A percentile compares a stretch with the other conserved stretches of the same genome.
Evolutionary conservation across 345 rosid species (phyloP).

Genomic region (Linum tenue): DNA sequence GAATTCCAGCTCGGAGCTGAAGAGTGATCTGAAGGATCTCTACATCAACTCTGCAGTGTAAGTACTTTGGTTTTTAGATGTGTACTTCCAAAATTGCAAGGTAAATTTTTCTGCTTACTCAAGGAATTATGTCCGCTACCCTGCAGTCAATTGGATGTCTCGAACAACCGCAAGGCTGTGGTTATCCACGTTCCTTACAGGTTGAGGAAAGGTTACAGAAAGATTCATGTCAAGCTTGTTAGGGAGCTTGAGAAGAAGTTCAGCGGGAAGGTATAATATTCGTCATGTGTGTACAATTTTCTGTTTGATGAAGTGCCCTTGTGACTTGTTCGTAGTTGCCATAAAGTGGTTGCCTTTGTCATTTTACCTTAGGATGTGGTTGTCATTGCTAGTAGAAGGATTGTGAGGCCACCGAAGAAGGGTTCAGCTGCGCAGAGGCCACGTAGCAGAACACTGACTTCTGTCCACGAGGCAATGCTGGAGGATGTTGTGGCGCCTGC

Average conservation of each 20-base stretch:
- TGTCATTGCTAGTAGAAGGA: conserved; percentile 64
- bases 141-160: conserved; percentile 61
- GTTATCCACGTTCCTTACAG: conserved; percentile 72
- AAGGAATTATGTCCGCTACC: not conserved
- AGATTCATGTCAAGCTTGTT: conserved; percentile 75
- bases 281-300: too few relatives aligned
- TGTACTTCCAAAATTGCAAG: not conserved
- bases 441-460: conserved; percentile 66
- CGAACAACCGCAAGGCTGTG: conserved; percentile 72
- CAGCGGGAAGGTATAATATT: conserved; percentile 76
- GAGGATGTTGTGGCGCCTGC: conserved; percentile 83
- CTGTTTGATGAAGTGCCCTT: not conserved
- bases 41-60: conserved; percentile 71
- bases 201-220: conserved; percentile 76
- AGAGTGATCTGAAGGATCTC: conserved; percentile 75
- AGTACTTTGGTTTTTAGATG: conserved; percentile 6
- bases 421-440: conserved; percentile 88
- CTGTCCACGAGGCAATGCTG: conserved; percentile 73
- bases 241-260: conserved; percentile 89
- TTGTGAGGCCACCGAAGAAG: conserved; percentile 78
- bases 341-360: not conserved
- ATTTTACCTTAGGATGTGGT: conserved; percentile 47
- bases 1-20: conserved; percentile 71
- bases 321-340: too few relatives aligned
- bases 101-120: not conserved